phyloP scores from a whole-genome alignment of 306 rosid genomes.

The Dalbergia cochinchinensis region DNA sequence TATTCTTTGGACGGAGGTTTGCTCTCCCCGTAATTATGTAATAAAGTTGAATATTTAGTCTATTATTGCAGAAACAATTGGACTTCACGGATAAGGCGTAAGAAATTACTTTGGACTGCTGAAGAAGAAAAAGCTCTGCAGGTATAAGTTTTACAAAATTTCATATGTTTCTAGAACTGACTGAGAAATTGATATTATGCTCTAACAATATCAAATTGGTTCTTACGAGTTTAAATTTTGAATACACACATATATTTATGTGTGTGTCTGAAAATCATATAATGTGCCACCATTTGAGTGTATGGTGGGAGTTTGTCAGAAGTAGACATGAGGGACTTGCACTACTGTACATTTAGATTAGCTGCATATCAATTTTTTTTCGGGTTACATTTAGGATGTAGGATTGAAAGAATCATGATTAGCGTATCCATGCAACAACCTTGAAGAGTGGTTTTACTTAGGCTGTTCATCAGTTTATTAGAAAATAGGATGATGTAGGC shows the following conservation, averaged over 20 bases:
- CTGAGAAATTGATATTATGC: background rate
- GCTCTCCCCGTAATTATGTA: background rate
- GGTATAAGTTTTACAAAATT: conserved; percentile 41
- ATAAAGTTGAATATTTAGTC: background rate
- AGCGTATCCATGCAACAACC: conserved; percentile 14
- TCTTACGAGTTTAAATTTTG: background rate
- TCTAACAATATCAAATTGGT: conserved; percentile 25
- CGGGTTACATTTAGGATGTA: background rate
- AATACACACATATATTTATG: background rate
- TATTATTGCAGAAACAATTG: conserved; percentile 40
- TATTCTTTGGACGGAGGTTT: conserved; percentile 8
- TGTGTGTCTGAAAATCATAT: background rate
- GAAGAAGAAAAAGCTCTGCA: conserved; percentile 54
- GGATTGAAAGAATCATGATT: conserved; percentile 10
- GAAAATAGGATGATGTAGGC: conserved; percentile 2
- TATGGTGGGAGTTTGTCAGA: conserved; percentile 1
- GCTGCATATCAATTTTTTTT: background rate
- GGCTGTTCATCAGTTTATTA: conserved; percentile 7
- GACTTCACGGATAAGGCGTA: conserved; percentile 31
- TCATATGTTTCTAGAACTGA: background rate
- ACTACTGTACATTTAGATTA: background rate
- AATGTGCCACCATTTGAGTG: conserved; percentile 1
- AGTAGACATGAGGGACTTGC: background rate
- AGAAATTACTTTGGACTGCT: conserved; percentile 46
- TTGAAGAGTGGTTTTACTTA: conserved; percentile 28